Base-by-base conservation (phyloP, 352 stramenopile species). In the Phytophthora lateralis region DNA sequence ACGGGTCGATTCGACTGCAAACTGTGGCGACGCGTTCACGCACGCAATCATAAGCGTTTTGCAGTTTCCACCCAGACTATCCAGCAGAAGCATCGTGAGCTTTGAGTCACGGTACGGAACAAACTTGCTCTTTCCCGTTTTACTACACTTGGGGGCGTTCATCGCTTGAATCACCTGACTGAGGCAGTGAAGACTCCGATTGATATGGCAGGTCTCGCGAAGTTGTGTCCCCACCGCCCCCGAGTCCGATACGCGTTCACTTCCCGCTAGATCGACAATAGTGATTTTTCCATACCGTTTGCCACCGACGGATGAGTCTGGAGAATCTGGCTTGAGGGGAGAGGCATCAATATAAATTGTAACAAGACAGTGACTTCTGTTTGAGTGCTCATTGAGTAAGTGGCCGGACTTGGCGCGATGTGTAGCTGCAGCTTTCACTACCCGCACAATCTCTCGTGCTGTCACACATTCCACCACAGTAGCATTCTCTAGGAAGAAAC, bases 21-120 rank as follows among this genome's bases (percentile, higher is more conserved):
- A 92, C 41, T 85, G 66, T 5, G 77, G 68, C 10, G 73, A 69
- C 0, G 69, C 55, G 49, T 90, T 88, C 24, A 92, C 82, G 21
- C 82, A 92, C n/a, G 80, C 82, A 11, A 92, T 65, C 82, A 92
- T 92, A 10, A 92, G 73, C 11, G 82, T 92, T 63, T 90, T 90
- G 51, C 80, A 89, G 52, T 86, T 86, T 5, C 82, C 82, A 0
- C 82, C 82, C 3, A 92, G 60, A 55, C 82, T 90, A 43, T 92
- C 82, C 32, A 89, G 73, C 35, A 92, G 55, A 32, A 92, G 68
- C 81, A 88, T 89, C 2, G 82, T 91, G 7, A 90, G 69, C 35
- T 93, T 91, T 2, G 81, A 93, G 61, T 91, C 81, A 21, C 83
- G 78, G 20, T 73, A 85, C 3, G 83, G 83, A 6, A 93, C 71